These are phyloP conservation scores for Ceratocystis harringtonii DNA, from an alignment of 2,329 filamentous ascomycete genomes.

Conservation along the genomic window DNA sequence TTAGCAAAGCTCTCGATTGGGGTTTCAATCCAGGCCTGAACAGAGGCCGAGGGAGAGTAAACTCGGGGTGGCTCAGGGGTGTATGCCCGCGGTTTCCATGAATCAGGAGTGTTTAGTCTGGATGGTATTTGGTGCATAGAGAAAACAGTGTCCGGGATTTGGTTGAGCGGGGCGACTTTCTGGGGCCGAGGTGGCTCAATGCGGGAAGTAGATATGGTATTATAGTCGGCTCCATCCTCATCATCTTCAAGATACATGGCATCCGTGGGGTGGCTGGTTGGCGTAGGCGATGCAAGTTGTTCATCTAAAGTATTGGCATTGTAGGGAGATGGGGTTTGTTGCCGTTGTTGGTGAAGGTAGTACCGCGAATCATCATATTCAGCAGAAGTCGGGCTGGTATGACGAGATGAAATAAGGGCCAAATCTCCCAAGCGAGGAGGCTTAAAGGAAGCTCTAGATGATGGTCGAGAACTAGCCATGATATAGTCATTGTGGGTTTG, in stretches of 20 bases:
- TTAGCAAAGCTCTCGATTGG: not conserved
- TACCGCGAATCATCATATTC: not conserved
- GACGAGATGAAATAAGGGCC: not conserved
- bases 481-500: not conserved
- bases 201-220: not conserved
- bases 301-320: not conserved
- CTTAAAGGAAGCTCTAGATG: not conserved
- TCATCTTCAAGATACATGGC: conserved; percentile 7
- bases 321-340: not conserved
- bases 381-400: not conserved
- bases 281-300: not conserved
- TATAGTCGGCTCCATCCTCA: not conserved
- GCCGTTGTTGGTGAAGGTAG: not conserved
- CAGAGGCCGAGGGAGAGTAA: conserved; percentile 23
- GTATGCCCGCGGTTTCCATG: conserved; percentile 9
- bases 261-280: not conserved
- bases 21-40: conserved; percentile 25
- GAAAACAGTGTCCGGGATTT: not conserved
- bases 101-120: conserved; percentile 8
- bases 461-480: not conserved
- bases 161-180: not conserved
- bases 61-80: not conserved
- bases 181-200: not conserved
- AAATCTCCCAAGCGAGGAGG: not conserved
- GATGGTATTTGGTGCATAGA: not conserved